These are phyloP conservation scores for Imleria badia DNA, from an alignment of 768 basidiomycete genomes.

Conservation along the genomic window DNA sequence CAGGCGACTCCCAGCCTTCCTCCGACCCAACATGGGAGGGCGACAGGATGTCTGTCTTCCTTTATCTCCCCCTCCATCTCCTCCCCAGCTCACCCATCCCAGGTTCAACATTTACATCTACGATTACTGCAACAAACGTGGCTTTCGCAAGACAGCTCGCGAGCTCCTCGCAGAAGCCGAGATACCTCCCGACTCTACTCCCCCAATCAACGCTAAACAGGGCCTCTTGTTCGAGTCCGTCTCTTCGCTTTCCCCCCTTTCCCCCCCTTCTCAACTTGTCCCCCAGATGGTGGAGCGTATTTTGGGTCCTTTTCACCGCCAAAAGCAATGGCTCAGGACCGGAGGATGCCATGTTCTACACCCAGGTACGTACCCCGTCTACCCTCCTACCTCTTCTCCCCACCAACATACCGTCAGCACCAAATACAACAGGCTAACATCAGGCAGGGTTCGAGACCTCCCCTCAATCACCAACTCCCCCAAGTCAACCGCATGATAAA, in stretches of 20 bases:
- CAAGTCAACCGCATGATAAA: slow-evolving; percentile 32
- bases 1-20: slow-evolving; percentile 14
- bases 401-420: slow-evolving; percentile 31
- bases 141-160: slow-evolving; percentile 68
- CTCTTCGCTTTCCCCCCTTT: neutral
- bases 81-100: slow-evolving; percentile 10
- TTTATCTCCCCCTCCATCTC: slow-evolving; percentile 5
- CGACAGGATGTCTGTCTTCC: slow-evolving; percentile 68
- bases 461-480: slow-evolving; percentile 27
- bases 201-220: slow-evolving; percentile 82
- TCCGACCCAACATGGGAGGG: slow-evolving; percentile 71
- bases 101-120: slow-evolving; percentile 92
- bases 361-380: slow-evolving; percentile 48
- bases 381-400: slow-evolving; percentile 3
- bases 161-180: slow-evolving; percentile 70
- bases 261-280: neutral
- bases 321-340: slow-evolving; percentile 65
- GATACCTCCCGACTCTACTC: slow-evolving; percentile 56
- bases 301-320: slow-evolving; percentile 82
- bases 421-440: slow-evolving; percentile 35
- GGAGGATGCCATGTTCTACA: slow-evolving; percentile 74
- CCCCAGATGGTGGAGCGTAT: slow-evolving; percentile 84
- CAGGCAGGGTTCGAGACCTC: slow-evolving; percentile 32
- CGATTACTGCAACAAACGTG: slow-evolving; percentile 82
- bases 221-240: slow-evolving; percentile 81